These are phyloP conservation scores for Hanseniaspora clermontiae DNA, from an alignment of 805 yeast genomes.

Conservation along the genomic window DNA sequence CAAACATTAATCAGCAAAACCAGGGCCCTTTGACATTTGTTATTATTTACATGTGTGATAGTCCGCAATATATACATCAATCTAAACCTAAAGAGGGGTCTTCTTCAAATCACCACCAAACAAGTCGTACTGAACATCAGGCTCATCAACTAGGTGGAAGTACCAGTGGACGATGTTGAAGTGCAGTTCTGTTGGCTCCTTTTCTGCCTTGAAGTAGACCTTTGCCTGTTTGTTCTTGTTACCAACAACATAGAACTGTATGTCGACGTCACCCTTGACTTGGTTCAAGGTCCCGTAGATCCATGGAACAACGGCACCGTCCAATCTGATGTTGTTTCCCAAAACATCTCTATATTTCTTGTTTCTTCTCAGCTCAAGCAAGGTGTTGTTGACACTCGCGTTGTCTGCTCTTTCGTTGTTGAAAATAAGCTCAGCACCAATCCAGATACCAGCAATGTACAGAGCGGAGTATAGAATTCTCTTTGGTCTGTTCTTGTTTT, in stretches of 20 bases:
- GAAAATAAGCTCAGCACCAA: conserved; percentile 54
- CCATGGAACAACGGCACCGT: conserved; percentile 69
- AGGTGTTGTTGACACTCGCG: conserved; percentile 75
- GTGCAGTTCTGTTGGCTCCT: conserved; percentile 45
- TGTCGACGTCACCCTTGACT: conserved; percentile 66
- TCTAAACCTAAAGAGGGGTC: background rate
- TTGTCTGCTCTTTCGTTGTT: conserved; percentile 88
- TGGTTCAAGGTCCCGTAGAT: conserved; percentile 73
- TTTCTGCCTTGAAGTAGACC: conserved; percentile 55
- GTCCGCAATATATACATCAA: background rate
- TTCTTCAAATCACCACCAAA: background rate
- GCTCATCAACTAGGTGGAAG: conserved; percentile 36
- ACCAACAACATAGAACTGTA: conserved; percentile 61
- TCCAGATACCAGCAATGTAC: conserved; percentile 43
- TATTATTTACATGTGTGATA: background rate
- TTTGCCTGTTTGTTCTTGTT: conserved; percentile 40
- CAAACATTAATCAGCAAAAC: background rate
- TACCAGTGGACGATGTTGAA: conserved; percentile 56
- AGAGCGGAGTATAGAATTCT: conserved; percentile 39
- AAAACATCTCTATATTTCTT: conserved; percentile 45
- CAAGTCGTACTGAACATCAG: background rate
- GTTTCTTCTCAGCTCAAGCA: conserved; percentile 75
- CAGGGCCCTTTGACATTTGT: background rate
- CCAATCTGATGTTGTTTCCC: conserved; percentile 67
- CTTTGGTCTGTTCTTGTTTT: conserved; percentile 28